Conservation (phyloP, 2,329 filamentous ascomycete genomes). For the Xylariaceae sp. region DNA sequence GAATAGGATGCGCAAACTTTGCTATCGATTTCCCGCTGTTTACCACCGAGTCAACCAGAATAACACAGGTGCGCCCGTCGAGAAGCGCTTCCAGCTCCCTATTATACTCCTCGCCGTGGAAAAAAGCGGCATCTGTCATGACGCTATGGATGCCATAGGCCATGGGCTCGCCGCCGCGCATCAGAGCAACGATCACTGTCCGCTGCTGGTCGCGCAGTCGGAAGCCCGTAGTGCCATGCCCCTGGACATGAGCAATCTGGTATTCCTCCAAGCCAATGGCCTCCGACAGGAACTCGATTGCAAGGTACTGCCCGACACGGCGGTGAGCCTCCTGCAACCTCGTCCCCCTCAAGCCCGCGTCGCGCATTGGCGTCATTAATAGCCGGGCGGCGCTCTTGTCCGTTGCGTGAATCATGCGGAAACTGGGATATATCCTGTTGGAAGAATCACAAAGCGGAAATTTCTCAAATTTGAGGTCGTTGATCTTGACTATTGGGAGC, state of each 20-base stretch:
- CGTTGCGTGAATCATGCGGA: slow-evolving; percentile 41
- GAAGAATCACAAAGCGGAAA: background rate
- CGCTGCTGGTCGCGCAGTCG: slow-evolving; percentile 43
- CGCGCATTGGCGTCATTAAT: slow-evolving; percentile 50
- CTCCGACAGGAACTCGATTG: slow-evolving; percentile 43
- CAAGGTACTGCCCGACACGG: slow-evolving; percentile 50
- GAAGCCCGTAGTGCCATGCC: slow-evolving; percentile 41
- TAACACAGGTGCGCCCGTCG: slow-evolving; percentile 34
- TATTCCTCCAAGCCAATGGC: slow-evolving; percentile 48
- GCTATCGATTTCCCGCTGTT: slow-evolving; percentile 51
- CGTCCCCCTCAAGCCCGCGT: slow-evolving; percentile 44
- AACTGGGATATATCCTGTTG: background rate
- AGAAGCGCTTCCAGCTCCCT: slow-evolving; percentile 45
- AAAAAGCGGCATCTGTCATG: slow-evolving; percentile 41
- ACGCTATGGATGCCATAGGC: slow-evolving; percentile 53
- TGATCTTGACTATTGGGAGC: slow-evolving; percentile 42
- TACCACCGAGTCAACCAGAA: slow-evolving; percentile 59
- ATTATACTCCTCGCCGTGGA: slow-evolving; percentile 24
- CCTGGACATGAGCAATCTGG: slow-evolving; percentile 50
- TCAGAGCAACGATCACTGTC: slow-evolving; percentile 56
- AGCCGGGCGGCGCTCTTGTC: slow-evolving; percentile 43
- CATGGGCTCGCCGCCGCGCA: slow-evolving; percentile 61
- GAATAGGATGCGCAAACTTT: slow-evolving; percentile 47
- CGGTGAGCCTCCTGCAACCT: slow-evolving; percentile 46
- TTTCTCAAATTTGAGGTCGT: slow-evolving; percentile 22